Conservation (phyloP, 352 stramenopile species). For the Phytophthora tubulina region DNA sequence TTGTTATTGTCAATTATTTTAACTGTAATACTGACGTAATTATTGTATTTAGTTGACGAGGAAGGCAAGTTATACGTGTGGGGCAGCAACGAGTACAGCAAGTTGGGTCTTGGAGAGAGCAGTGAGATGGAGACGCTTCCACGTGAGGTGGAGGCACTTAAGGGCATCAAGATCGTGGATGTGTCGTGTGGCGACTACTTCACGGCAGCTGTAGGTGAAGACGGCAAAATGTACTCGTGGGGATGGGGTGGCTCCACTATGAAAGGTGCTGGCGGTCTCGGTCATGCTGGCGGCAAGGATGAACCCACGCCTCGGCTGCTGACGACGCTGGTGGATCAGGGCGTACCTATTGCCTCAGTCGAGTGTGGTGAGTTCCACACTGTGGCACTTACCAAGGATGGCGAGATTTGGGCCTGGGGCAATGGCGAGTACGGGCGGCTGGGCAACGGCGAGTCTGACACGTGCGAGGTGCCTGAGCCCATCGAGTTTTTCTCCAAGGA, state of each 20-base stretch:
- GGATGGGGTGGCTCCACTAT: slow-evolving; percentile 89
- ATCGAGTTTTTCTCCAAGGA: slow-evolving; percentile 88
- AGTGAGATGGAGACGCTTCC: slow-evolving; percentile 67
- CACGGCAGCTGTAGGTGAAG: slow-evolving; percentile 84
- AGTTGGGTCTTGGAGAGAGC: slow-evolving; percentile 68
- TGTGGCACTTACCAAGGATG: slow-evolving; percentile 87
- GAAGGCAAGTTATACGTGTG: slow-evolving; percentile 78
- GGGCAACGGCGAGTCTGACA: slow-evolving; percentile 90
- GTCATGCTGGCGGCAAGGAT: slow-evolving; percentile 79
- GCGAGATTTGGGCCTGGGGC: slow-evolving; percentile 93
- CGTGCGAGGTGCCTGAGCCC: slow-evolving; percentile 82
- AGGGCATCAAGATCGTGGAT: slow-evolving; percentile 81
- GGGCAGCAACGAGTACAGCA: slow-evolving; percentile 93
- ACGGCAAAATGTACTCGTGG: slow-evolving; percentile 93
- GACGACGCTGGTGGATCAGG: slow-evolving; percentile 80
- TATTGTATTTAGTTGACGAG: slow-evolving; percentile 63
- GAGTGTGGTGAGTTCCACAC: slow-evolving; percentile 92
- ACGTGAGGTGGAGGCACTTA: slow-evolving; percentile 70
- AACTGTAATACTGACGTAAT: slow-evolving; percentile 8
- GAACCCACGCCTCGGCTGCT: slow-evolving; percentile 77
- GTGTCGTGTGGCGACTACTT: slow-evolving; percentile 90
- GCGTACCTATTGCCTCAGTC: slow-evolving; percentile 75
- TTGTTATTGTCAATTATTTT: slow-evolving; percentile 12
- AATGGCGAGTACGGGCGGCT: slow-evolving; percentile 93
- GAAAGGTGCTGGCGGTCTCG: slow-evolving; percentile 79